phyloP scores from a whole-genome alignment of 1,284 basidiomycete species.

The Gomphus bonarii region DNA sequence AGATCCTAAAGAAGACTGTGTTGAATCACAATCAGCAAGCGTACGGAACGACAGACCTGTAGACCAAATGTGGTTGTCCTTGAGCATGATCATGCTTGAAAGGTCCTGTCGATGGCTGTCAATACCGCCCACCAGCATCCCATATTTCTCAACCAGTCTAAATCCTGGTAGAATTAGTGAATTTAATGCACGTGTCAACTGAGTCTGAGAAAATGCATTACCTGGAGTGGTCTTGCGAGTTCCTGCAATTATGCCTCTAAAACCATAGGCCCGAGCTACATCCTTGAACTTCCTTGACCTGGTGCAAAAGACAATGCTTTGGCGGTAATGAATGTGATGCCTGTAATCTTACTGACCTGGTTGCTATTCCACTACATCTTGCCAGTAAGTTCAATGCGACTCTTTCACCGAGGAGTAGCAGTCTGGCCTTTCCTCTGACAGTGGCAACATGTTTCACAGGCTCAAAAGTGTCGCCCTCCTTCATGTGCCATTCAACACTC shows the following conservation, averaged over 20 bases:
- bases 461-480: slow-evolving; percentile 75
- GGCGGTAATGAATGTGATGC: neutral
- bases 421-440: slow-evolving; percentile 81
- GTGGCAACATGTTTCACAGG: slow-evolving; percentile 86
- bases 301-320: neutral
- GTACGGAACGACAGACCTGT: slow-evolving; percentile 44
- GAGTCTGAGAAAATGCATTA: slow-evolving; percentile 18
- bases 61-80: slow-evolving; percentile 99
- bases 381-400: slow-evolving; percentile 93
- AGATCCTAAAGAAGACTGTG: slow-evolving; percentile 43
- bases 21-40: neutral
- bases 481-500: slow-evolving; percentile 88
- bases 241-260: slow-evolving; percentile 85
- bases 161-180: slow-evolving; percentile 52
- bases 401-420: slow-evolving; percentile 89
- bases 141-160: slow-evolving; percentile 96
- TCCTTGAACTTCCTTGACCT: slow-evolving; percentile 79
- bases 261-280: slow-evolving; percentile 73
- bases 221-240: slow-evolving; percentile 98
- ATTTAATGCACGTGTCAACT: slow-evolving; percentile 4
- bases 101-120: slow-evolving; percentile 96
- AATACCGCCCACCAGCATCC: slow-evolving; percentile 95
- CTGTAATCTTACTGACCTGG: slow-evolving; percentile 49
- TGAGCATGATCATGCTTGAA: slow-evolving; percentile 99
- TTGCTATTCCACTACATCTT: slow-evolving; percentile 93